These are phyloP conservation scores for Cystoderma amianthinum DNA, from an alignment of 768 basidiomycete species.

Conservation along the genomic window DNA sequence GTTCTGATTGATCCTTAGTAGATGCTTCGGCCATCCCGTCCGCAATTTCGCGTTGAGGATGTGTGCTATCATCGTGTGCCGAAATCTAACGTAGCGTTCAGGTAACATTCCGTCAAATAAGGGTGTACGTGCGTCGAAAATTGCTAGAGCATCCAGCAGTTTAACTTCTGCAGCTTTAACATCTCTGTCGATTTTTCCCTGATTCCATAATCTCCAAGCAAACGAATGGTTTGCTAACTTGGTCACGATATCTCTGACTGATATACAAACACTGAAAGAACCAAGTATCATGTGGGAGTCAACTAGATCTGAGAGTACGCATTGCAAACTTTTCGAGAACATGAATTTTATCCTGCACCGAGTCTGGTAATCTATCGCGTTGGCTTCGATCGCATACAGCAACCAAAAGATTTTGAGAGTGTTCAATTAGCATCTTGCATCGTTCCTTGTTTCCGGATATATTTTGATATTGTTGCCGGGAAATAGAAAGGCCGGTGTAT, in stretches of 20 bases:
- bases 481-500: background rate
- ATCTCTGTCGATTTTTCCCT: background rate
- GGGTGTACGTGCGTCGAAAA: too few relatives aligned
- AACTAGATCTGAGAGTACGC: too few relatives aligned
- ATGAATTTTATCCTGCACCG: background rate
- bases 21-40: background rate
- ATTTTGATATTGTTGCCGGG: background rate
- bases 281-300: too few relatives aligned
- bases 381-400: too few relatives aligned
- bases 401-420: background rate
- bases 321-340: background rate
- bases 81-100: too few relatives aligned
- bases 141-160: background rate
- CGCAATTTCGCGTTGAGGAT: background rate
- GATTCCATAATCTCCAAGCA: background rate
- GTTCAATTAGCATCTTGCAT: background rate
- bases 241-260: background rate
- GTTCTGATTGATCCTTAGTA: background rate
- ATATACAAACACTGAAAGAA: background rate
- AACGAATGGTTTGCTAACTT: background rate
- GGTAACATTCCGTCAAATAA: too few relatives aligned
- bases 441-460: background rate
- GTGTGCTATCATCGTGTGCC: background rate
- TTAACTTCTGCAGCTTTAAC: background rate
- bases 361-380: background rate